Evolutionary conservation across 2,329 filamentous ascomycete genomes (phyloP).

Genomic region (Xylariaceae sp.): DNA sequence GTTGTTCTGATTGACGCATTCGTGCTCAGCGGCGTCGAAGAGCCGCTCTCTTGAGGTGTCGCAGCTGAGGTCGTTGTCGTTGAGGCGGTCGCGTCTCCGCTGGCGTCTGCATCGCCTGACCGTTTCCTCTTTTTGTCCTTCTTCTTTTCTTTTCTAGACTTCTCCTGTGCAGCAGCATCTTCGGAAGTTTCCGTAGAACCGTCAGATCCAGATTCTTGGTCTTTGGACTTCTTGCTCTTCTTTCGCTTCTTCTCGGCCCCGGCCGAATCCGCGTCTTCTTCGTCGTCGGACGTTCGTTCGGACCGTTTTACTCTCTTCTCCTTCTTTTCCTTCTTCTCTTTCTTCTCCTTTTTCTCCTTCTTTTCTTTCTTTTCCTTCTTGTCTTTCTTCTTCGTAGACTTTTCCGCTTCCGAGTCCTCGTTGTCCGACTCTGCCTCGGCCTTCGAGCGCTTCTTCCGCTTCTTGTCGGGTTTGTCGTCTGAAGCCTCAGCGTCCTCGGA

Average conservation of each 20-base stretch:
- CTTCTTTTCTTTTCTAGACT: constrained; percentile 42
- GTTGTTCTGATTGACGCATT: constrained; percentile 42
- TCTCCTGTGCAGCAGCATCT: constrained; percentile 23
- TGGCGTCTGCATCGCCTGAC: constrained; percentile 33
- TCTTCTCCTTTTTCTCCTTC: constrained; percentile 24
- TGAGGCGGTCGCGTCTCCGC: constrained; percentile 19
- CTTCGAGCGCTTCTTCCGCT: constrained; percentile 35
- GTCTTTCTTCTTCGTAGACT: constrained; percentile 24
- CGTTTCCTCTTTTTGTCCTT: constrained; percentile 39
- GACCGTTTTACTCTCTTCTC: constrained; percentile 29
- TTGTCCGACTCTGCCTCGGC: constrained; percentile 17
- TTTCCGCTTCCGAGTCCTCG: constrained; percentile 25
- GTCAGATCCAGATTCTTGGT: constrained; percentile 29
- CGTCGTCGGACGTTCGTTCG: constrained; percentile 26
- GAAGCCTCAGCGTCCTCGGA: constrained; percentile 33
- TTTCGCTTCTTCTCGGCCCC: constrained; percentile 24
- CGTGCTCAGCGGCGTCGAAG: constrained; percentile 38
- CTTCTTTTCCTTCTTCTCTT: constrained; percentile 24
- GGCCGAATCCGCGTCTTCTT: constrained; percentile 5
- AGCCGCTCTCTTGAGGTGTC: constrained; percentile 32
- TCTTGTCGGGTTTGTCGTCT: constrained; percentile 34
- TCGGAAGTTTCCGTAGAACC: constrained; percentile 21
- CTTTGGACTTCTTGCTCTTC: constrained; percentile 30
- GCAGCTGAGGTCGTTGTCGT: constrained; percentile 23
- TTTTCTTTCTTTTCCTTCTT: constrained; percentile 21